Evolutionary conservation across 352 stramenopile species (phyloP).

Genomic region (Pythium brassicae): DNA sequence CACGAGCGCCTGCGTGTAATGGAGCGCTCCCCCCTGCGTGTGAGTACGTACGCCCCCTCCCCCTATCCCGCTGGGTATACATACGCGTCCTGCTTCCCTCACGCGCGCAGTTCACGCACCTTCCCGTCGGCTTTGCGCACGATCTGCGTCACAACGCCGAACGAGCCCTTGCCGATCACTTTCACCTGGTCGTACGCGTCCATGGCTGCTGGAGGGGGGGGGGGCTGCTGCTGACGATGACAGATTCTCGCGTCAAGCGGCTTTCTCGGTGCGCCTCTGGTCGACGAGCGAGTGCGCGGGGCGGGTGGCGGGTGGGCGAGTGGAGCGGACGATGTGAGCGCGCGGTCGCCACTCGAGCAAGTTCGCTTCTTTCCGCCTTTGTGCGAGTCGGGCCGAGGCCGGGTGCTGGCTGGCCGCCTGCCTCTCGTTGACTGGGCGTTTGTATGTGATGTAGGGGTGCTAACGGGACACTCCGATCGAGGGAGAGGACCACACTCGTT

Average conservation of each 20-base stretch:
- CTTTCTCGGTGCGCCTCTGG: background rate
- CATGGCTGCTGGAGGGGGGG: slow-evolving; percentile 27
- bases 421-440: background rate
- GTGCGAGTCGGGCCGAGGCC: no score
- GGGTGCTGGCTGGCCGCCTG: no score
- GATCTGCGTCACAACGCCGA: slow-evolving; percentile 90
- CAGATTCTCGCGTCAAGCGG: background rate
- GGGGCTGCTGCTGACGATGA: no score
- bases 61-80: background rate
- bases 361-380: slow-evolving; percentile 1
- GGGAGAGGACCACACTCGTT: background rate
- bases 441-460: background rate
- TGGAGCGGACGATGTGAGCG: slow-evolving; percentile 1
- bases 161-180: slow-evolving; percentile 90
- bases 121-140: slow-evolving; percentile 86
- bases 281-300: background rate
- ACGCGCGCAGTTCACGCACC: slow-evolving; percentile 22
- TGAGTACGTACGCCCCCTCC: background rate
- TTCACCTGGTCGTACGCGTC: slow-evolving; percentile 87
- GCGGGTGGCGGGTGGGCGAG: slow-evolving; percentile 1
- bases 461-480: background rate
- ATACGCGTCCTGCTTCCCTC: background rate
- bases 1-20: slow-evolving; percentile 81
- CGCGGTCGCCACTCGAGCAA: background rate
- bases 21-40: no score